Evolutionary conservation across 805 yeast genomes (phyloP).

Genomic region (Candida methanosorbosa): DNA sequence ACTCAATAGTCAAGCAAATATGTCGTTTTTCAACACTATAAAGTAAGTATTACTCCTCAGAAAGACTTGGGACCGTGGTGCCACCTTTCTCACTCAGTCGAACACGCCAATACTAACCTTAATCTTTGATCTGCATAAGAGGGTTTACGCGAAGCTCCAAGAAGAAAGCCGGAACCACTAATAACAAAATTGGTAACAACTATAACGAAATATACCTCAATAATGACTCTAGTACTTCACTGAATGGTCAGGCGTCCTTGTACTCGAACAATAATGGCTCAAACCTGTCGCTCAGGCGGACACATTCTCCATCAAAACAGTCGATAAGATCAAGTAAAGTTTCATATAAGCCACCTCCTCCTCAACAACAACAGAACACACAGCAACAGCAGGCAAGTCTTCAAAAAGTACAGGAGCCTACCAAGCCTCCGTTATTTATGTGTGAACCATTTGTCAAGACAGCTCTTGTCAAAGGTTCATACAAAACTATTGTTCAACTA

Average conservation of each 20-base stretch:
- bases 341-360: conserved; percentile 8
- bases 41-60: no score
- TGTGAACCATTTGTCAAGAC: conserved; percentile 92
- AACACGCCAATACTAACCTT: conserved; percentile 5
- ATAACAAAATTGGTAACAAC: conserved; percentile 4
- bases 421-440: conserved; percentile 53
- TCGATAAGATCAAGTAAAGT: conserved; percentile 25
- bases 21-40: conserved; percentile 32
- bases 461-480: conserved; percentile 92
- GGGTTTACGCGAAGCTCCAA: conserved; percentile 48
- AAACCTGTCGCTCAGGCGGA: conserved; percentile 36
- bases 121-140: conserved; percentile 17
- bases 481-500: conserved; percentile 87
- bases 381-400: conserved; percentile 2
- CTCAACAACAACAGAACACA: conserved; percentile 12
- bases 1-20: no score
- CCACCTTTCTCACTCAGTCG: no score
- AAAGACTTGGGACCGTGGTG: no score
- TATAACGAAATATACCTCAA: conserved; percentile 14
- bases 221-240: conserved; percentile 14
- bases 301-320: conserved; percentile 37
- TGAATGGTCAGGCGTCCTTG: conserved; percentile 16
- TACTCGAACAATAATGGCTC: conserved; percentile 35
- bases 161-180: conserved; percentile 21
- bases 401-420: conserved; percentile 11